phyloP scores from a whole-genome alignment of 2,329 filamentous ascomycete species.

The Ceratocystiopsis minuta region DNA sequence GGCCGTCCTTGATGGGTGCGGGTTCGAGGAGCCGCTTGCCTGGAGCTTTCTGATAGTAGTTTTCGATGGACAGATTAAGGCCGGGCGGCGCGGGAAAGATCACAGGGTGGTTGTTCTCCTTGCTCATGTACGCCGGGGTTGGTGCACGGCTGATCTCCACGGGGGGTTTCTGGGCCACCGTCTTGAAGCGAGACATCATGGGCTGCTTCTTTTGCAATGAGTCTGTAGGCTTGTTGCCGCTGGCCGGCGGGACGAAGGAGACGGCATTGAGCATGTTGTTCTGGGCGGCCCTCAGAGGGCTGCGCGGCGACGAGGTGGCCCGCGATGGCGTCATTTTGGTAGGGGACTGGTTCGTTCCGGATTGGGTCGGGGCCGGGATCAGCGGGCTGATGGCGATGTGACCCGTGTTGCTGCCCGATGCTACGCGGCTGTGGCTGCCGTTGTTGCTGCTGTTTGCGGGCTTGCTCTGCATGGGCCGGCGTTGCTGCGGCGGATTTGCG shows the following conservation, averaged over 20 bases:
- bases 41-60: slow-evolving; percentile 32
- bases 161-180: slow-evolving; percentile 27
- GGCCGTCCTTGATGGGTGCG: slow-evolving; percentile 50
- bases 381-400: slow-evolving; percentile 37
- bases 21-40: slow-evolving; percentile 55
- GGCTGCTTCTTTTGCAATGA: slow-evolving; percentile 50
- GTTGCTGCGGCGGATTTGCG: slow-evolving; percentile 25
- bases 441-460: slow-evolving; percentile 34
- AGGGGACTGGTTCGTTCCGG: slow-evolving; percentile 44
- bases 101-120: slow-evolving; percentile 36
- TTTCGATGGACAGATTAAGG: slow-evolving; percentile 32
- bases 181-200: slow-evolving; percentile 40
- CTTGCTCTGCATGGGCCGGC: slow-evolving; percentile 19
- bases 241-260: slow-evolving; percentile 45
- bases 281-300: slow-evolving; percentile 34
- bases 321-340: slow-evolving; percentile 39
- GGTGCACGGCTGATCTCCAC: too few relatives aligned
- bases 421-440: slow-evolving; percentile 38
- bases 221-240: slow-evolving; percentile 39
- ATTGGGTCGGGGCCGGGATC: slow-evolving; percentile 15
- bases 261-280: slow-evolving; percentile 48
- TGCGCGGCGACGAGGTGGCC: slow-evolving; percentile 38
- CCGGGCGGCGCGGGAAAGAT: slow-evolving; percentile 29
- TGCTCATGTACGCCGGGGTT: slow-evolving; percentile 26
- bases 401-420: slow-evolving; percentile 30